Percentiles rank a stretch among this genome's conserved stretches.
phyloP scores from a whole-genome alignment of 2,329 filamentous ascomycete genomes.

The Sporothrix euskadiensis region DNA sequence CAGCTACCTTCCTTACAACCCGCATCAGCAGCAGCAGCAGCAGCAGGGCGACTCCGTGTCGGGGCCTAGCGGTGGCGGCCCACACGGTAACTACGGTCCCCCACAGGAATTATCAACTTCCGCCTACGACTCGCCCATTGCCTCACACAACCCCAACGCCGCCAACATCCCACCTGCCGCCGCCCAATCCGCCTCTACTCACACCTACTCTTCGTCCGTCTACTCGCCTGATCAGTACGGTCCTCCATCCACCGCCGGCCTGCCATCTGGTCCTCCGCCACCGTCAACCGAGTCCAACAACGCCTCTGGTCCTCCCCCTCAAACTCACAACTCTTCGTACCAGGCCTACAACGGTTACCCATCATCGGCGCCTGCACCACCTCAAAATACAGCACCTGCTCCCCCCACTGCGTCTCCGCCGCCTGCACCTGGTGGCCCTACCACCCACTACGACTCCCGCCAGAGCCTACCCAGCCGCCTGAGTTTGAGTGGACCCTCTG shows the following conservation, averaged over 20 bases:
- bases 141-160: conserved; percentile 54
- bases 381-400: conserved; percentile 40
- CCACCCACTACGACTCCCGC: conserved; percentile 46
- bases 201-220: conserved; percentile 49
- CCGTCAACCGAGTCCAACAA: conserved; percentile 35
- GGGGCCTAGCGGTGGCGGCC: conserved; percentile 49
- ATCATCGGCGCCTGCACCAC: conserved; percentile 30
- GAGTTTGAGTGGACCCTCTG: conserved; percentile 4
- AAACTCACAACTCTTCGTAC: conserved; percentile 30
- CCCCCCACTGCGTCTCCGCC: conserved; percentile 40
- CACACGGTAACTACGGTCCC: conserved; percentile 68
- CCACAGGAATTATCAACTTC: conserved; percentile 78
- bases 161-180: background rate
- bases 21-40: conserved; percentile 35
- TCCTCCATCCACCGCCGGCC: conserved; percentile 34
- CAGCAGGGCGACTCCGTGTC: conserved; percentile 40
- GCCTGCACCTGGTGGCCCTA: conserved; percentile 40
- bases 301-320: conserved; percentile 27
- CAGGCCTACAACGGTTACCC: conserved; percentile 43
- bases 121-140: conserved; percentile 72
- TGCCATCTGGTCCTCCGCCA: conserved; percentile 36
- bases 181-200: conserved; percentile 39
- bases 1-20: conserved; percentile 51
- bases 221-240: conserved; percentile 53
- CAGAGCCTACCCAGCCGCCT: conserved; percentile 46